These are phyloP conservation scores for Manihot esculenta DNA, from an alignment of 441 rosid genomes.

Conservation along the genomic window DNA sequence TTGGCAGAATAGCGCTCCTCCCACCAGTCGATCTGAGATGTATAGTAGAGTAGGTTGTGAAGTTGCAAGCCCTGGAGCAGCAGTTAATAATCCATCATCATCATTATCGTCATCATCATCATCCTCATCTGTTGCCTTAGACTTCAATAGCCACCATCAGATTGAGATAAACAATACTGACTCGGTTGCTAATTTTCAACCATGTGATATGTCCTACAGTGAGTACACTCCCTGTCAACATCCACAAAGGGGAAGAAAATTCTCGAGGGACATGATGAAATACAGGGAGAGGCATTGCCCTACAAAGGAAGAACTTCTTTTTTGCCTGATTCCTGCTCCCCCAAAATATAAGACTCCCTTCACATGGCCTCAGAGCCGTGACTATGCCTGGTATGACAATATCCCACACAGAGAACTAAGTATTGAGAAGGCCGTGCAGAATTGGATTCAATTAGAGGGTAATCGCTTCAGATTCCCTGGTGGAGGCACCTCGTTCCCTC, in stretches of 20 bases:
- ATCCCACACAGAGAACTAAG: slow-evolving; percentile 94
- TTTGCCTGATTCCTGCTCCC: slow-evolving; percentile 86
- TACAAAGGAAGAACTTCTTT: slow-evolving; percentile 57
- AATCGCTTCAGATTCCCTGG: slow-evolving; percentile 92
- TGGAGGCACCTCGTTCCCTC: slow-evolving; percentile 93
- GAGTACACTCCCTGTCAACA: slow-evolving; percentile 94
- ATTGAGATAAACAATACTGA: slow-evolving; percentile 40
- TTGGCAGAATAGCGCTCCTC: slow-evolving; percentile 60
- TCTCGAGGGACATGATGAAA: slow-evolving; percentile 73
- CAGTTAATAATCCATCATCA: slow-evolving; percentile 24
- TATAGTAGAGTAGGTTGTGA: slow-evolving; percentile 48
- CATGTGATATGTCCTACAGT: slow-evolving; percentile 67
- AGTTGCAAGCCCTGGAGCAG: slow-evolving; percentile 24
- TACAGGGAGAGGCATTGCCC: slow-evolving; percentile 97
- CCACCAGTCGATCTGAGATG: slow-evolving; percentile 38
- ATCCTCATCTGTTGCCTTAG: slow-evolving; percentile 41
- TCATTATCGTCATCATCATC: background rate
- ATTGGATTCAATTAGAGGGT: slow-evolving; percentile 93
- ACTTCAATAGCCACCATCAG: slow-evolving; percentile 78
- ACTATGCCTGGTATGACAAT: slow-evolving; percentile 90
- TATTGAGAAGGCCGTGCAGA: slow-evolving; percentile 93
- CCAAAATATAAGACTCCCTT: slow-evolving; percentile 91
- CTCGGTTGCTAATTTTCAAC: slow-evolving; percentile 41
- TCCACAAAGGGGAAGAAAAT: slow-evolving; percentile 66
- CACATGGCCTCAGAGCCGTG: slow-evolving; percentile 96